These are phyloP conservation scores for Yamadazyma paraphyllophila DNA, from an alignment of 805 yeast species.

Conservation along the genomic window DNA sequence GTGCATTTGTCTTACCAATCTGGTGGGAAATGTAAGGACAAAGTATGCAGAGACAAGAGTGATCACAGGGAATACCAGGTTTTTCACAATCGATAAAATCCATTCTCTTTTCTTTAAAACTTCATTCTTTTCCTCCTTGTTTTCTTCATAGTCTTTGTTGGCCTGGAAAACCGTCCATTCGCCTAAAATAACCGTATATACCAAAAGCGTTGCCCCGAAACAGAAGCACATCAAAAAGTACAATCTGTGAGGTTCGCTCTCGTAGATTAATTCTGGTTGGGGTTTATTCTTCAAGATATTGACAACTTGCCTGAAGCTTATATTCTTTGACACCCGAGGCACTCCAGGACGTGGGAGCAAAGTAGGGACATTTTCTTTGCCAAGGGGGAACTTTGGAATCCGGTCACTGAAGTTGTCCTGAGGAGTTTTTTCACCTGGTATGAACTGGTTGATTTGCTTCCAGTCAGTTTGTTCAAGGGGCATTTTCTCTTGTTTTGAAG, in stretches of 20 bases:
- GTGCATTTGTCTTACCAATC: slow-evolving; percentile 74
- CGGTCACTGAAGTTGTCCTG: slow-evolving; percentile 52
- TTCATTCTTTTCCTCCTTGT: slow-evolving; percentile 44
- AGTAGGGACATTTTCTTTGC: slow-evolving; percentile 62
- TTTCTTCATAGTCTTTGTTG: slow-evolving; percentile 50
- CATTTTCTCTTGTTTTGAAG: slow-evolving; percentile 2
- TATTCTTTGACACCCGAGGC: slow-evolving; percentile 61
- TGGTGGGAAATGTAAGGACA: slow-evolving; percentile 53
- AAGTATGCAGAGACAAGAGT: slow-evolving; percentile 30
- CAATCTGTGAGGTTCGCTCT: slow-evolving; percentile 77
- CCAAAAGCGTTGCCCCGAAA: slow-evolving; percentile 62
- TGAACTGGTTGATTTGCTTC: slow-evolving; percentile 44
- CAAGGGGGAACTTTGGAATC: slow-evolving; percentile 64
- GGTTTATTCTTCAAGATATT: slow-evolving; percentile 51
- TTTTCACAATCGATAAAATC: slow-evolving; percentile 26
- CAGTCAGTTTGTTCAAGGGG: slow-evolving; percentile 26
- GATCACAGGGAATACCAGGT: slow-evolving; percentile 27
- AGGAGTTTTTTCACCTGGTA: slow-evolving; percentile 53
- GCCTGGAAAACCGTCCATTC: slow-evolving; percentile 58
- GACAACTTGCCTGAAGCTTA: slow-evolving; percentile 61
- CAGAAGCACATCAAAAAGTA: slow-evolving; percentile 71
- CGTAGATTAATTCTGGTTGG: slow-evolving; percentile 74
- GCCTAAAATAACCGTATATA: slow-evolving; percentile 62
- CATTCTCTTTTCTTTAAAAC: slow-evolving; percentile 43
- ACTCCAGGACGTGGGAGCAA: slow-evolving; percentile 74